Base-by-base conservation (phyloP, 2,329 filamentous ascomycete genomes). In the Furcasterigmium furcatum region DNA sequence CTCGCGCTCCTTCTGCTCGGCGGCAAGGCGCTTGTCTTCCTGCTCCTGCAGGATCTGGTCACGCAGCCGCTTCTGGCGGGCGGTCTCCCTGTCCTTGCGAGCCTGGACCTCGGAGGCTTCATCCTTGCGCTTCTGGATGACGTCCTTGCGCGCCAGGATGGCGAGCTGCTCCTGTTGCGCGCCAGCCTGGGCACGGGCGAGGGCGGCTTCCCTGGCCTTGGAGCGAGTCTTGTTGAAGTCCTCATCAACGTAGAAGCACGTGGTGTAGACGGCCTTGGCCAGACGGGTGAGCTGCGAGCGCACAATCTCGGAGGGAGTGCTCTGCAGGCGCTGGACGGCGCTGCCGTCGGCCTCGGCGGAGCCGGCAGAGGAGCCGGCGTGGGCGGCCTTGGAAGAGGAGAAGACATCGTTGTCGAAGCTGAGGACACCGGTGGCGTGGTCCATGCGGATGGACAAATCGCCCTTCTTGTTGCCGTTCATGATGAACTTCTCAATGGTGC, bases 401-500 rank as follows among this genome's bases (percentile, higher is more conserved):
- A 99, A 97, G 55, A 99, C 91, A 66, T 99, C 94, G 45, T 90
- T 95, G 67, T 99, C 94, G 59, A 99, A 99, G 66, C 91, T 96
- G 49, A 99, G 82, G 41, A 96, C 88, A 49, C 94, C 91, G 44
- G 91, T 92, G 51, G 91, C 91, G 64, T 99, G 94, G 64, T 97
- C 89, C 70, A 97, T 90, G 51, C 94, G 91, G 58, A 99, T 95
- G 44, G 94, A 88, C 38, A 99, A 80, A 59, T 99, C 94, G 46
- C 94, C 94, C 82, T 99, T 99, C 84, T 99, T 99, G 81, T 95
- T 97, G 53, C 94, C 94, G 70, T 99, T 99, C 94, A 99, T 99
- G 78, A 99, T 97, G 78, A 99, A 99, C 75, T 97, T 99, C 77
- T 99, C 94, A 55, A 99, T 95, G 51, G 89, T 95, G 55, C 86